Base-by-base conservation (phyloP, 495 filamentous ascomycete genomes). In the Clavariopsis aquatica region DNA sequence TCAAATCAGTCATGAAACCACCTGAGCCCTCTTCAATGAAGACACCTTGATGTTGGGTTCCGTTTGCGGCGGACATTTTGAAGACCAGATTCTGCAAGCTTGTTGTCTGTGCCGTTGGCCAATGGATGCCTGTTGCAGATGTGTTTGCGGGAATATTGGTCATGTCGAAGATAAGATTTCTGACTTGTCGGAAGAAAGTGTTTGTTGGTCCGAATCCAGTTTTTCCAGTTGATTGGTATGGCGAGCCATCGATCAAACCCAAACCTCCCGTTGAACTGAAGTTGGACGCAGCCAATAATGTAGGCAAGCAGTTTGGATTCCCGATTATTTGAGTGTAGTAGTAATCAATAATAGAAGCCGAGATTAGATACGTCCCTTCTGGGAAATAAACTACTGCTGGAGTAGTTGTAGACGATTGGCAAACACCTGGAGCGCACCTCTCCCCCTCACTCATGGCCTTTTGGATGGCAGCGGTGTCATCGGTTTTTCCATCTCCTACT, bases 1-100 rank as follows among this genome's bases (percentile, higher is more conserved):
- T 70, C 9, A 87, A 71, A 63, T 85, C 82, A 43, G 71, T 75
- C 72, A 92, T 76, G 64, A 91, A 90, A 9, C 89, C 89, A 12
- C 85, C 90, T 56, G 87, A 90, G 10, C 89, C 90, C 55, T 83
- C 83, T 69, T 92, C 89, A 56, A 89, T 87, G 70, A 90, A 91
- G 73, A 98, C 88, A 71, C 93, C 93, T 77, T 88, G 82, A 75
- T 96, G 93, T 69, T 81, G 79, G 10, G 93, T 94, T n/a, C 82
- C 83, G 24, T 78, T 79, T 46, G 84, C 86, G 63, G 78, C 77
- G 20, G 78, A 83, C 87, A 93, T 88, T 60, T 81, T 79, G 75
- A 95, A 92, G 20, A 85, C 78, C 28, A 92, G 79, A 75, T 94
- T 94, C 71, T 92, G 89, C 7, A 88, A 88, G 2, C 88, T 87